Percentiles rank a stretch among this genome's conserved stretches.
Evolutionary conservation across 805 yeast species (phyloP).

Genomic region (Monosporozyma aerobia): DNA sequence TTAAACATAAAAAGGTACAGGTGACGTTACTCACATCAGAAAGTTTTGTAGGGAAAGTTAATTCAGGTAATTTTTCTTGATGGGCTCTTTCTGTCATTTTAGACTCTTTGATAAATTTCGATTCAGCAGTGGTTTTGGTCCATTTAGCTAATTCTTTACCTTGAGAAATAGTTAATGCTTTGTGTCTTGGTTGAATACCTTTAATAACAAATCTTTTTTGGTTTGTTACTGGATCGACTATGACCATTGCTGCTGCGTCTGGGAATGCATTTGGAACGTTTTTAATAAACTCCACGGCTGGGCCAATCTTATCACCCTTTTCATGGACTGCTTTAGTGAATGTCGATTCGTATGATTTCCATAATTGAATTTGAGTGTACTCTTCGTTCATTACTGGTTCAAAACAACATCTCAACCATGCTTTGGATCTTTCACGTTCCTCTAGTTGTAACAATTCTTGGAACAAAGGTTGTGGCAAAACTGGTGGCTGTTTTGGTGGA

Average conservation of each 20-base stretch:
- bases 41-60: conserved; percentile 22
- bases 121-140: conserved; percentile 10
- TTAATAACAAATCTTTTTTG: conserved; percentile 80
- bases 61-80: conserved; percentile 21
- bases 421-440: conserved; percentile 86
- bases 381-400: conserved; percentile 70
- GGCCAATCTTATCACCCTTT: conserved; percentile 55
- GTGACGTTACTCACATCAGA: conserved; percentile 29
- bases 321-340: conserved; percentile 52
- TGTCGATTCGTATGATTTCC: conserved; percentile 90
- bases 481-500: conserved; percentile 60
- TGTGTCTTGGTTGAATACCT: conserved; percentile 82
- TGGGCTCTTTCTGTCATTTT: conserved; percentile 13
- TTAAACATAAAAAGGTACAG: conserved; percentile 25
- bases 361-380: conserved; percentile 87
- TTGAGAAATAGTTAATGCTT: conserved; percentile 40
- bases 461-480: conserved; percentile 44
- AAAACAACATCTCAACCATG: conserved; percentile 90
- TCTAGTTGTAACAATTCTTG: conserved; percentile 52
- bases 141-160: conserved; percentile 36
- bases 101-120: conserved; percentile 16
- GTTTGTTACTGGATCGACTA: conserved; percentile 52
- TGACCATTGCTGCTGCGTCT: conserved; percentile 87
- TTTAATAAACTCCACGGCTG: conserved; percentile 94
- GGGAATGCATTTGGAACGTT: conserved; percentile 86